Evolutionary conservation across 257 asterid genomes (phyloP).

Genomic region (Coffea eugenioides): DNA sequence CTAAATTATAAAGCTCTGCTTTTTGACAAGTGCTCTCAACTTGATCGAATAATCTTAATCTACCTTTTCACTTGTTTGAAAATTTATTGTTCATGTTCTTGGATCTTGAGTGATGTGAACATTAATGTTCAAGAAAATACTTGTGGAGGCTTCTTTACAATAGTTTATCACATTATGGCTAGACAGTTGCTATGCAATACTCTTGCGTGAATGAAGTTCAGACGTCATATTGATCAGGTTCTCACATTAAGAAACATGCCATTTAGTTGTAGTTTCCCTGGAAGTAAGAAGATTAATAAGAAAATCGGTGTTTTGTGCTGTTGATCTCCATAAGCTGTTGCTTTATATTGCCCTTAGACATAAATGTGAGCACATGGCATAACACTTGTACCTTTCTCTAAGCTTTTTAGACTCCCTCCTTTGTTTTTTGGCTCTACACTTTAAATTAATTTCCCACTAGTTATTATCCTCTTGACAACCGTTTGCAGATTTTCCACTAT

Average conservation of each 20-base stretch:
- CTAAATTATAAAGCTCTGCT: neutral
- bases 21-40: neutral
- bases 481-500: neutral
- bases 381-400: neutral
- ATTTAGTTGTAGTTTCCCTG: neutral
- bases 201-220: neutral
- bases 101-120: neutral
- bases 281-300: neutral
- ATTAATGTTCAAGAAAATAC: neutral
- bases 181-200: neutral
- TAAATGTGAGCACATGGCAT: neutral
- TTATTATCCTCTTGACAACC: neutral
- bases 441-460: neutral
- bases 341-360: neutral
- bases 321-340: neutral
- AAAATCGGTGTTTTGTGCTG: neutral
- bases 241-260: too few relatives aligned
- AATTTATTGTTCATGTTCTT: neutral
- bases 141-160: neutral
- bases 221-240: neutral
- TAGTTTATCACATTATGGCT: neutral
- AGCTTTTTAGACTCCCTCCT: neutral
- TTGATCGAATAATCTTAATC: neutral
- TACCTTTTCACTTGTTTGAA: neutral
- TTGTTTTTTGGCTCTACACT: neutral